These are phyloP conservation scores for Luvunga scandens DNA, from an alignment of 345 rosid genomes.

Conservation along the genomic window DNA sequence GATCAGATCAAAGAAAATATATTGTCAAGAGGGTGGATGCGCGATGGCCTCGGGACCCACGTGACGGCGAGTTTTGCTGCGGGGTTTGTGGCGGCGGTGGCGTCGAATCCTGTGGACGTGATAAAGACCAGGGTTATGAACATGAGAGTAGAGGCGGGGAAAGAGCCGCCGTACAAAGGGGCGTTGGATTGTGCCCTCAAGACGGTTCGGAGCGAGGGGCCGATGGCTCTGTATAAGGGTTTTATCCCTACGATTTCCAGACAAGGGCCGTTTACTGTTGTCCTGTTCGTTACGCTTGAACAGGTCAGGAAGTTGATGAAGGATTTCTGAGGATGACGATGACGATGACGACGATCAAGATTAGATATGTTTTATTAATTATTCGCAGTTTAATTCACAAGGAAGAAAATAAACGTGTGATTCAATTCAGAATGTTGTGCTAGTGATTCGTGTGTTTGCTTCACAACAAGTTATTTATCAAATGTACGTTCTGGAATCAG, in stretches of 20 bases:
- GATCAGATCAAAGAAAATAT: slow-evolving; percentile 77
- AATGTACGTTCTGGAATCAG: background rate
- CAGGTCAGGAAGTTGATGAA: slow-evolving; percentile 69
- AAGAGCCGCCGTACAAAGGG: slow-evolving; percentile 64
- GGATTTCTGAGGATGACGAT: slow-evolving; percentile 35
- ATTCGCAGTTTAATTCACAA: no score
- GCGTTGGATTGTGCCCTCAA: slow-evolving; percentile 74
- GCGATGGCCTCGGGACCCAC: slow-evolving; percentile 72
- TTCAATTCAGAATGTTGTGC: background rate
- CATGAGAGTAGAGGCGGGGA: slow-evolving; percentile 72
- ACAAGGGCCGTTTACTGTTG: slow-evolving; percentile 88
- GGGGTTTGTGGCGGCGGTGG: slow-evolving; percentile 81
- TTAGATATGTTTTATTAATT: background rate
- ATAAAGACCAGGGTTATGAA: slow-evolving; percentile 87
- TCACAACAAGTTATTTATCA: background rate
- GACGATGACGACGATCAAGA: slow-evolving; percentile 13
- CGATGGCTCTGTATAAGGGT: slow-evolving; percentile 79
- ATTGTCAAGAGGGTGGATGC: slow-evolving; percentile 47
- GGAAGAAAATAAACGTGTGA: background rate
- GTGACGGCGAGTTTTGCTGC: slow-evolving; percentile 79
- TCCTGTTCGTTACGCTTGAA: slow-evolving; percentile 76
- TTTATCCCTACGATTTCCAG: slow-evolving; percentile 80
- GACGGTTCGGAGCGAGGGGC: slow-evolving; percentile 74
- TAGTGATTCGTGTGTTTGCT: background rate
- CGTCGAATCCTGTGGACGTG: slow-evolving; percentile 83